Evolutionary conservation across 805 yeast genomes (phyloP), one percentile per base, ranked within the genome.

Genomic region (Hanseniaspora valbyensis): DNA sequence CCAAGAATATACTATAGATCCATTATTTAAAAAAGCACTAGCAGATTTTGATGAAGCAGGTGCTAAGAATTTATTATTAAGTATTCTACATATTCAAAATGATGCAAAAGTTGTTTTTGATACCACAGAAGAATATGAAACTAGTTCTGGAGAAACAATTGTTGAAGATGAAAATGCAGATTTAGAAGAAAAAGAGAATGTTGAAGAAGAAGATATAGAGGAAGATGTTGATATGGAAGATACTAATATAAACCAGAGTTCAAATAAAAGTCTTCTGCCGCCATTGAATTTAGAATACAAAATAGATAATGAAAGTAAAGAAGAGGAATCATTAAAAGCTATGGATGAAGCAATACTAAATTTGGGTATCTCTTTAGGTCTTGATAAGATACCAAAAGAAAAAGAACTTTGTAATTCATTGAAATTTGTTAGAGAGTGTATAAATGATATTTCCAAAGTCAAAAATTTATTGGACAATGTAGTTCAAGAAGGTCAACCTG

Each of bases 31-130:
- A 56, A 81, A 80, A 58, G 82, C 86, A 0, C 66, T 83, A 44
- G 78, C 87, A 0, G 89, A 82, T 48, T 83, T 83, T 57, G 92
- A 83, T 61, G 90, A 83, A 66, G 89, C 89, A 36, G 90, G 92
- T 2, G 81, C 90, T 7, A 83, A 80, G 59, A 76, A 84, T 53
- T 66, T 83, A 44, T 63, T 83, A 39, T 61, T 81, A 54, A 83
- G 83, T 54, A 76, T 84, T 0, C 69, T 83, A 41, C 70, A 71
- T 54, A 68, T 78, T 14, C 81, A 81, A 57, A 51, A 61, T 0
- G 58, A 71, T 1, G 76, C 78, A 0, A 64, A 81, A 57, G 78
- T 83, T 2, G 76, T 81, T 1, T 81, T 83, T 59, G 90, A 80
- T 59, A 85, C 86, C 44, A 58, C 56, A 13, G 66, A 68, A 8